phyloP scores from a whole-genome alignment of 2,329 filamentous ascomycete species.

The Colletotrichum sidae region DNA sequence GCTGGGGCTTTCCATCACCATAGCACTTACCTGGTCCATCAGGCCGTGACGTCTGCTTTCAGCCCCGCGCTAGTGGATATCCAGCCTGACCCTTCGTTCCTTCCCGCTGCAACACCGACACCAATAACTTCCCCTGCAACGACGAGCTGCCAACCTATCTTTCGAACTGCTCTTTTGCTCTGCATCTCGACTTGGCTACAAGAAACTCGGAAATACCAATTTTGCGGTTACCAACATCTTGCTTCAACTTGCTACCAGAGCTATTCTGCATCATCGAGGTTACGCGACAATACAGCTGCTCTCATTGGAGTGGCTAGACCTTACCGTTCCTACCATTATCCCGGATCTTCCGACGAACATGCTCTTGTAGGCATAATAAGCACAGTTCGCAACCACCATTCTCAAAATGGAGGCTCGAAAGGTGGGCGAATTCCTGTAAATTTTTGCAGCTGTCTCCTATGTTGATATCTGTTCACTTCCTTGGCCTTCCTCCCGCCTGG shows the following conservation, averaged over 20 bases:
- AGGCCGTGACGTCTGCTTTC: constrained; percentile 34
- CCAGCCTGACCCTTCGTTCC: constrained; percentile 25
- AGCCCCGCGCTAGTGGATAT: constrained; percentile 36
- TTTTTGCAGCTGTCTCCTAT: too few species aligned
- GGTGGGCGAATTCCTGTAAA: constrained; percentile 42
- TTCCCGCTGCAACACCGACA: constrained; percentile 1
- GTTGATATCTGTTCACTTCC: too few species aligned
- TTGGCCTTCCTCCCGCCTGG: too few species aligned
- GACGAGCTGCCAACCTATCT: constrained; percentile 13
- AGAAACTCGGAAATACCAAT: constrained; percentile 17
- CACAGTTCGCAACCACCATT: constrained; percentile 15
- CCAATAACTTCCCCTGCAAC: constrained; percentile 15
- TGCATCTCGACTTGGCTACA: constrained; percentile 20
- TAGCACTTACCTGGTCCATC: neutral
- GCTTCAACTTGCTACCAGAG: neutral
- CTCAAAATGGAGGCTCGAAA: constrained; percentile 54
- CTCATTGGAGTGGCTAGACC: constrained; percentile 24
- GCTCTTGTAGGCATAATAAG: constrained; percentile 34
- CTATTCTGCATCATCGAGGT: constrained; percentile 12
- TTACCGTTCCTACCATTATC: constrained; percentile 3
- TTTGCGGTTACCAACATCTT: constrained; percentile 1
- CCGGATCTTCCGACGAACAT: constrained; percentile 32
- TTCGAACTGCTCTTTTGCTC: constrained; percentile 5
- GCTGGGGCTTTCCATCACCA: neutral
- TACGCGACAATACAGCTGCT: constrained; percentile 25